Evolutionary conservation across 345 rosid species (phyloP).

Genomic region (Hibiscus tridactylites): DNA sequence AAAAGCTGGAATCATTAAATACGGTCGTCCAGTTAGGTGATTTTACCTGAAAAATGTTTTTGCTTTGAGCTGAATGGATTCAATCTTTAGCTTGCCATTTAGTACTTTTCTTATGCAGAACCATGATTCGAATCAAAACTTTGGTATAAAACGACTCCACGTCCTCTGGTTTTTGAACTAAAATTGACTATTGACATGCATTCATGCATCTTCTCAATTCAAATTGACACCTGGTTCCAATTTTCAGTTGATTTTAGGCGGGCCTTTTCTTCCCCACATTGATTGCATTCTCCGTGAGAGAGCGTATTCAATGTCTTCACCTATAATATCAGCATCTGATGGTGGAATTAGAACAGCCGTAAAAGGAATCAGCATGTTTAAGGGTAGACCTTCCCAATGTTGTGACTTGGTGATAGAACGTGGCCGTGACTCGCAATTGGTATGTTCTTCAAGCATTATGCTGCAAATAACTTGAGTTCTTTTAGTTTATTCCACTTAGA

Average conservation of each 20-base stretch:
- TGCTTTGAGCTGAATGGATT: neutral
- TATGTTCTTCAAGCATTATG: constrained; percentile 22
- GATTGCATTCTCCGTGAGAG: constrained; percentile 50
- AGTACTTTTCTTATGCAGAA: neutral
- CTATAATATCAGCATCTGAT: constrained; percentile 51
- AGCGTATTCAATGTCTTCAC: constrained; percentile 53
- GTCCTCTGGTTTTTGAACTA: too few species aligned
- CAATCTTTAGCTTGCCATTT: neutral
- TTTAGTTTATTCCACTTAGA: neutral
- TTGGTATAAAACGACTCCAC: neutral
- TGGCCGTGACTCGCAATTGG: constrained; percentile 40
- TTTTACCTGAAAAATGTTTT: constrained; percentile 12
- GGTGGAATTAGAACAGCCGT: constrained; percentile 38
- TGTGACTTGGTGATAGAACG: constrained; percentile 49
- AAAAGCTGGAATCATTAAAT: constrained; percentile 79
- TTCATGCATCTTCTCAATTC: neutral
- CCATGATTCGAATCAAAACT: neutral
- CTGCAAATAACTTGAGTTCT: neutral
- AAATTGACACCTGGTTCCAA: constrained; percentile 3
- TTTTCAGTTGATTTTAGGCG: constrained; percentile 63
- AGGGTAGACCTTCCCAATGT: constrained; percentile 46
- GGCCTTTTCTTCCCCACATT: constrained; percentile 78
- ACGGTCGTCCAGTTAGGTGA: constrained; percentile 78
- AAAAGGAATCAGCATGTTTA: constrained; percentile 33
- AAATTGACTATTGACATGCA: neutral